A percentile compares a stretch with the other conserved stretches of the same genome.
These are phyloP conservation scores for Xylariaceae sp. DNA, from an alignment of 2,329 filamentous ascomycete genomes.

Conservation along the genomic window DNA sequence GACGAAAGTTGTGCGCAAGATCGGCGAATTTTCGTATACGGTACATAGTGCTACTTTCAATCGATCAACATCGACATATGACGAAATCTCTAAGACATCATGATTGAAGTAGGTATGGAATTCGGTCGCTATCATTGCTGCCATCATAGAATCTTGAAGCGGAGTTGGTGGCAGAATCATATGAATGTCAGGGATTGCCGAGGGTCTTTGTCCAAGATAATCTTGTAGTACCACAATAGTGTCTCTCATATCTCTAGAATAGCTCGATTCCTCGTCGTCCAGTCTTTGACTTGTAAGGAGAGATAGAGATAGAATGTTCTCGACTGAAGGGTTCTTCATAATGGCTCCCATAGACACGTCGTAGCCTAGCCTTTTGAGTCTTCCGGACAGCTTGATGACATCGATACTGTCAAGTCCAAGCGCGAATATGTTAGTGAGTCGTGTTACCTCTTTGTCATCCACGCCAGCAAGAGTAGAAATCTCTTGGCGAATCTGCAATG, in stretches of 20 bases:
- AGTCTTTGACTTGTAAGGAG: conserved; percentile 15
- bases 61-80: conserved; percentile 48
- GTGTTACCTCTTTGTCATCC: conserved; percentile 46
- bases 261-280: conserved; percentile 9
- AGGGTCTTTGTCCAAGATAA: conserved; percentile 34
- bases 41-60: conserved; percentile 59
- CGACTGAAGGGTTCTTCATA: conserved; percentile 67
- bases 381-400: conserved; percentile 75
- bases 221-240: conserved; percentile 33
- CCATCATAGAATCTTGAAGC: conserved; percentile 81
- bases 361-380: conserved; percentile 59
- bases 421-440: conserved; percentile 67
- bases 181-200: conserved; percentile 44
- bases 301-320: conserved; percentile 46
- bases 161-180: conserved; percentile 71
- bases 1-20: conserved; percentile 72
- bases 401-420: conserved; percentile 91
- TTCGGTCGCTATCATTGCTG: conserved; percentile 72
- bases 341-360: conserved; percentile 69
- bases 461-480: conserved; percentile 60
- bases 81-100: conserved; percentile 63
- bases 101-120: conserved; percentile 82
- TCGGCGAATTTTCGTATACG: conserved; percentile 59
- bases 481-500: conserved; percentile 53
- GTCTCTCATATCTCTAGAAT: conserved; percentile 3